These are phyloP conservation scores for Rossbeevera mucosa DNA, from an alignment of 768 basidiomycete genomes.

Conservation along the genomic window DNA sequence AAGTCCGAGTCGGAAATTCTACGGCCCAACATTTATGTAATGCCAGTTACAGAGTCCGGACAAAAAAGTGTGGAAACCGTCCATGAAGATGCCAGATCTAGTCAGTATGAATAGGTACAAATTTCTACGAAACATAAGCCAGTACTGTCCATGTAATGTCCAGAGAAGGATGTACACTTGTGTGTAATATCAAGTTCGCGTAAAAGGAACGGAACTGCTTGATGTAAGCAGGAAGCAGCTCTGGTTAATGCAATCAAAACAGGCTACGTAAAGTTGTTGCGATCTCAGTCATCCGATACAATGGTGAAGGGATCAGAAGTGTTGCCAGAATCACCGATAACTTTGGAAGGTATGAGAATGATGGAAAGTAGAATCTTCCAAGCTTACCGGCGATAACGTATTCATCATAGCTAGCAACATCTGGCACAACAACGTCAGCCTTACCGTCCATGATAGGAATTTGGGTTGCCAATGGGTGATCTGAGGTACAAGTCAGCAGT, in stretches of 20 bases:
- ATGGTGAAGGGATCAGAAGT: conserved; percentile 58
- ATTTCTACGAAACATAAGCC: conserved; percentile 1
- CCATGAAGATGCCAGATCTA: not conserved
- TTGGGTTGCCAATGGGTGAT: conserved; percentile 50
- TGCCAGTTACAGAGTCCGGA: no score
- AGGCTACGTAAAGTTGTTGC: not conserved
- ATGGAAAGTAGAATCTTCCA: not conserved
- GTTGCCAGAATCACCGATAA: conserved; percentile 68
- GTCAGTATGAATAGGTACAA: not conserved
- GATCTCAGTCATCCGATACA: not conserved
- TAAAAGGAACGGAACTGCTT: conserved; percentile 4
- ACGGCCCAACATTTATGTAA: no score
- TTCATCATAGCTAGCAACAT: conserved; percentile 32
- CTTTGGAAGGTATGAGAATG: conserved; percentile 31
- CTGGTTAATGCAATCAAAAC: not conserved
- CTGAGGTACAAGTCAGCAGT: conserved; percentile 32
- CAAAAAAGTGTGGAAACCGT: no score
- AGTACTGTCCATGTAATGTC: conserved; percentile 16
- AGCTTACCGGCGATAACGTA: conserved; percentile 64
- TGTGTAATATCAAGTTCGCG: not conserved
- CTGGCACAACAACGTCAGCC: conserved; percentile 45
- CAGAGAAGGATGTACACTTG: conserved; percentile 1
- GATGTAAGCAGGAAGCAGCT: not conserved
- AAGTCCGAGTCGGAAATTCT: no score
- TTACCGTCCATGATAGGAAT: conserved; percentile 51